phyloP scores from a whole-genome alignment of 192 early-diverging fungal genomes.

The Diversispora eburnea region DNA sequence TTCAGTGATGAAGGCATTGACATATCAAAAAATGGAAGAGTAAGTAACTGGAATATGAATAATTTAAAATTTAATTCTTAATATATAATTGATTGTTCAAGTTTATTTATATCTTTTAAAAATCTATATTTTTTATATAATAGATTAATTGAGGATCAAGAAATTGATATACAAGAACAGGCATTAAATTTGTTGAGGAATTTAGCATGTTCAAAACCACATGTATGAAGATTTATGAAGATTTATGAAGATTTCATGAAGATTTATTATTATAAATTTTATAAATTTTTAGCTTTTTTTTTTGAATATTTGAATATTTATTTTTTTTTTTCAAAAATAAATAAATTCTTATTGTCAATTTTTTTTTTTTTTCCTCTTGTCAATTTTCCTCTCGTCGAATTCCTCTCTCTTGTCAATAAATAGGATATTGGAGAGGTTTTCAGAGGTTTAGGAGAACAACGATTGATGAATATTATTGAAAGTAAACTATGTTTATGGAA shows the following conservation, averaged over 20 bases:
- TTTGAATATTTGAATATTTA: background rate
- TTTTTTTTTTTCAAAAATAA: no score
- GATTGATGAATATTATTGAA: slow-evolving; percentile 61
- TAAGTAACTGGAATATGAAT: slow-evolving; percentile 17
- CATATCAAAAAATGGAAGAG: slow-evolving; percentile 53
- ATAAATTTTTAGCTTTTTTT: slow-evolving; percentile 1
- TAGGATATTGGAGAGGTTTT: slow-evolving; percentile 69
- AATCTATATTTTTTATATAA: slow-evolving; percentile 1
- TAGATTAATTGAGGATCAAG: slow-evolving; percentile 58
- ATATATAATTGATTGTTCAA: background rate
- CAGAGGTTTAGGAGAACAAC: slow-evolving; percentile 59
- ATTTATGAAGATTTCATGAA: background rate
- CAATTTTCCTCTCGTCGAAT: no score
- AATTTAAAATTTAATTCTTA: background rate
- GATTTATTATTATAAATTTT: background rate
- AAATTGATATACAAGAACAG: slow-evolving; percentile 69
- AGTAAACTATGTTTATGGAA: slow-evolving; percentile 49
- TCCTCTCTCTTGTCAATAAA: no score
- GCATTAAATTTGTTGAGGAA: slow-evolving; percentile 72
- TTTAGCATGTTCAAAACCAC: slow-evolving; percentile 51
- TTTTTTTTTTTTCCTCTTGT: no score
- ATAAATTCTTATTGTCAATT: no score
- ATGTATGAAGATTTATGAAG: slow-evolving; percentile 28
- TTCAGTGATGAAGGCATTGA: slow-evolving; percentile 62
- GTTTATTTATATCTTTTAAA: background rate